These are phyloP conservation scores for Penicillium decumbens DNA, from an alignment of 2,329 filamentous ascomycete genomes.

Conservation along the genomic window DNA sequence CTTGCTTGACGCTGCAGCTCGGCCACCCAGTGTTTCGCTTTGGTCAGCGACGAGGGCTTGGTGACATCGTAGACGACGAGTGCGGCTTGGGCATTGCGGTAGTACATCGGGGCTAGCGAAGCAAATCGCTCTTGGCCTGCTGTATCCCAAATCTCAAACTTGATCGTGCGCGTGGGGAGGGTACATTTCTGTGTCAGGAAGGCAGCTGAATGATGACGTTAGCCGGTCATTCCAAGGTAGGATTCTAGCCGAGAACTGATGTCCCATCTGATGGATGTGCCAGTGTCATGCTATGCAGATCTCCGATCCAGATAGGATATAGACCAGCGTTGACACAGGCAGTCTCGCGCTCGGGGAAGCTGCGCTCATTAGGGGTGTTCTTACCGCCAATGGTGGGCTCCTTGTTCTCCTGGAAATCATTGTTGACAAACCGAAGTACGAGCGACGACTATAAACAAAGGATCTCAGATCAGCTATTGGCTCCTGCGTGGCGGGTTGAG, in stretches of 20 bases:
- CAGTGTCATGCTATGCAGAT: constrained; percentile 1
- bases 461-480: constrained; percentile 10
- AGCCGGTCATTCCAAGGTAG: constrained; percentile 7
- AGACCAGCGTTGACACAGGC: neutral
- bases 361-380: constrained; percentile 6
- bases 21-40: constrained; percentile 98
- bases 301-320: neutral
- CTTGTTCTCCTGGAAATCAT: constrained; percentile 99
- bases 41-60: constrained; percentile 88
- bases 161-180: constrained; percentile 74
- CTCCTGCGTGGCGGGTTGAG: constrained; percentile 2
- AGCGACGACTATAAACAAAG: constrained; percentile 70
- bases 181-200: constrained; percentile 99
- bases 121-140: constrained; percentile 97
- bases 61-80: constrained; percentile 98
- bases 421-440: constrained; percentile 97
- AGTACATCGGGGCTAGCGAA: constrained; percentile 97
- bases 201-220: constrained; percentile 59
- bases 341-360: neutral
- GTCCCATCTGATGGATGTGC: neutral
- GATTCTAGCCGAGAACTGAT: neutral
- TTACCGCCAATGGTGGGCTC: constrained; percentile 97
- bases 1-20: constrained; percentile 94
- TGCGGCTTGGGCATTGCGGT: constrained; percentile 95
- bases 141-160: constrained; percentile 95